phyloP scores from a whole-genome alignment of 2,329 filamentous ascomycete species.

The Talaromyces funiculosus region DNA sequence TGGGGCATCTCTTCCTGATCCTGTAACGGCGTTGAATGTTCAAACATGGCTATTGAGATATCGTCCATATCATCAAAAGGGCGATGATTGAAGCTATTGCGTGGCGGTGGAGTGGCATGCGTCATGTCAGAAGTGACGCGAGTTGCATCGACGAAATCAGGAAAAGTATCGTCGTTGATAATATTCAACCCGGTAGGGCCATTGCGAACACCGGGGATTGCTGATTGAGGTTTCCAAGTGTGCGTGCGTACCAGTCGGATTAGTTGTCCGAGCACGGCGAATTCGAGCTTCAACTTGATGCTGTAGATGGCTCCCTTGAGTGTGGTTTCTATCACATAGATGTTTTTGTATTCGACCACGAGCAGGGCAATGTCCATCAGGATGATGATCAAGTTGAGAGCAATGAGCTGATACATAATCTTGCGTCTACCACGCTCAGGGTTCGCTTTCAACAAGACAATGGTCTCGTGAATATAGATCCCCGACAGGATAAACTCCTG shows the following conservation, averaged over 20 bases:
- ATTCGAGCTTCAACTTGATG: constrained; percentile 48
- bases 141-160: constrained; percentile 42
- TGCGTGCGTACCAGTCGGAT: constrained; percentile 38
- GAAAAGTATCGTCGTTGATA: constrained; percentile 23
- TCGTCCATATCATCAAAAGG: constrained; percentile 33
- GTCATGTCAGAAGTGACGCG: constrained; percentile 40
- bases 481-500: constrained; percentile 52
- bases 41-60: constrained; percentile 36
- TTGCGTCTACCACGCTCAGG: constrained; percentile 38
- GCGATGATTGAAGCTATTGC: constrained; percentile 17
- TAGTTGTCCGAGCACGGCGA: constrained; percentile 44
- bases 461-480: constrained; percentile 51
- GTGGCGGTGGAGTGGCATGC: constrained; percentile 26
- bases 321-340: constrained; percentile 44
- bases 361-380: constrained; percentile 42
- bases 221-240: constrained; percentile 34
- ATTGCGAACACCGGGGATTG: constrained; percentile 16
- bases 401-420: constrained; percentile 46
- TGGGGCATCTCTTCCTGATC: constrained; percentile 15
- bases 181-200: not conserved
- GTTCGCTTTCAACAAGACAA: constrained; percentile 46
- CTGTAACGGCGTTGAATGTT: constrained; percentile 21
- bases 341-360: constrained; percentile 39
- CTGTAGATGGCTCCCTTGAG: constrained; percentile 45
- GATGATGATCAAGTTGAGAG: constrained; percentile 47